Evolutionary conservation across 169 alveolate genomes (phyloP).

Genomic region (Plasmodium cynomolgi): DNA sequence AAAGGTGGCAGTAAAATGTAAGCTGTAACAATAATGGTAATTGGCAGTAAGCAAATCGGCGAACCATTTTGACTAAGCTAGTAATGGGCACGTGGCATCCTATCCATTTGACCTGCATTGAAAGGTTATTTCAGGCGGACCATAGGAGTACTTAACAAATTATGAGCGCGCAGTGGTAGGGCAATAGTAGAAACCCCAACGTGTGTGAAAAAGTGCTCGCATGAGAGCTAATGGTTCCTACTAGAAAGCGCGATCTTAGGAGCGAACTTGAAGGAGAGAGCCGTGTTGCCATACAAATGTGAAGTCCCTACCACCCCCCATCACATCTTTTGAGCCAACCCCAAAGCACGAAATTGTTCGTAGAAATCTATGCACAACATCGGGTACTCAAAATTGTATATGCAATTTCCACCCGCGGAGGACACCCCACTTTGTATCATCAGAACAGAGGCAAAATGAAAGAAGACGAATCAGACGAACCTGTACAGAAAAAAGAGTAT

Average conservation of each 20-base stretch:
- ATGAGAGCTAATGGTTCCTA: background rate
- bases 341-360: background rate
- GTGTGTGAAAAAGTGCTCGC: background rate
- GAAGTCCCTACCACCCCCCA: background rate
- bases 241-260: background rate
- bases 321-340: background rate
- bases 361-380: background rate
- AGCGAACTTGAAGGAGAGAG: background rate
- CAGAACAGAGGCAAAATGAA: background rate
- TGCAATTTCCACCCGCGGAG: background rate
- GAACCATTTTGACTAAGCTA: background rate
- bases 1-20: background rate
- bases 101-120: background rate
- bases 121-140: background rate
- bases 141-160: background rate
- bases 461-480: conserved; percentile 1
- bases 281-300: background rate
- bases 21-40: background rate
- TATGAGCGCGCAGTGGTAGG: background rate
- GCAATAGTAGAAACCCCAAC: background rate
- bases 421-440: background rate
- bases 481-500: conserved; percentile 21
- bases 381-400: background rate
- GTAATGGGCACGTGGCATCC: background rate
- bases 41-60: background rate